Conservation (phyloP, 352 stramenopile genomes). For the Globisporangium orthogonon region DNA sequence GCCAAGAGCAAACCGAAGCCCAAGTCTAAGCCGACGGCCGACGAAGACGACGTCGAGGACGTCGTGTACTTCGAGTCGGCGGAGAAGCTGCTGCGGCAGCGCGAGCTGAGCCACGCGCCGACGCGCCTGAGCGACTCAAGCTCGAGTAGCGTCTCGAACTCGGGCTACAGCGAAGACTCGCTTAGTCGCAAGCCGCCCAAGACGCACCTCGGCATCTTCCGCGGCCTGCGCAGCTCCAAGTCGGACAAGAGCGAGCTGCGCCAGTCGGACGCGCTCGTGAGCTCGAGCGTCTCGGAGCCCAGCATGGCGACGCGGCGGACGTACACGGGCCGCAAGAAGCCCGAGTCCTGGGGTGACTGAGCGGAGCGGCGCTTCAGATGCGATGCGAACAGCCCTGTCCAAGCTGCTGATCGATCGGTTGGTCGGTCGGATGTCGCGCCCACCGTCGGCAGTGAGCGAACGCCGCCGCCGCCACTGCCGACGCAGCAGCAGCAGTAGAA, state of each 20-base stretch:
- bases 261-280: conserved; percentile 28
- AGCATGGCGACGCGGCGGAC: conserved; percentile 37
- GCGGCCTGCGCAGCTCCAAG: conserved; percentile 26
- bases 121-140: conserved; percentile 41
- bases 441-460: neutral
- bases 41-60: conserved; percentile 20
- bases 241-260: conserved; percentile 18
- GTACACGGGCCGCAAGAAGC: conserved; percentile 78
- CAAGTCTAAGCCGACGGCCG: conserved; percentile 14
- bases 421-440: too few relatives aligned
- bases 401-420: neutral
- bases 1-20: conserved; percentile 16
- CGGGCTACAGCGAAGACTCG: conserved; percentile 27
- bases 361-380: neutral
- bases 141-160: conserved; percentile 45
- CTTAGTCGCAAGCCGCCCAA: conserved; percentile 19
- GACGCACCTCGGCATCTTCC: conserved; percentile 29
- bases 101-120: conserved; percentile 26
- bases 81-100: conserved; percentile 27
- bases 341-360: conserved; percentile 64
- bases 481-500: too few relatives aligned
- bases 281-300: conserved; percentile 27
- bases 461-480: too few relatives aligned
- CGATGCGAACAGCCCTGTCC: too few relatives aligned
- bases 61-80: conserved; percentile 46